phyloP scores from a whole-genome alignment of 805 yeast genomes.

The Sugiyamaella lignohabitans region DNA sequence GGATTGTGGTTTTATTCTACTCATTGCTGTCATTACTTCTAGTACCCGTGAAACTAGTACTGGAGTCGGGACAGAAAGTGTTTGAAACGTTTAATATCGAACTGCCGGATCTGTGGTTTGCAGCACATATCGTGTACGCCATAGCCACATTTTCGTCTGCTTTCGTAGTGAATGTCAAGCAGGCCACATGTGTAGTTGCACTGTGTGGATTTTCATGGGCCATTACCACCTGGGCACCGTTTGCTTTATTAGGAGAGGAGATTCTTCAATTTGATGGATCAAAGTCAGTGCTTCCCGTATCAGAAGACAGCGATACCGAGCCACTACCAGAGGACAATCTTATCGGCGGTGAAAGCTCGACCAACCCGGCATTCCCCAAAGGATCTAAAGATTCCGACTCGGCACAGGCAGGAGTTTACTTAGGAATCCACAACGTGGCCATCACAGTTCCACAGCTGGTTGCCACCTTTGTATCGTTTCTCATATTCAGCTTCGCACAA shows the following conservation, averaged over 20 bases:
- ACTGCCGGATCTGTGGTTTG: conserved; percentile 39
- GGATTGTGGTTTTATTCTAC: too few relatives aligned
- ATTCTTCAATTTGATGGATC: conserved; percentile 19
- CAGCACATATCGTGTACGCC: conserved; percentile 47
- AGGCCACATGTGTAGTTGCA: conserved; percentile 46
- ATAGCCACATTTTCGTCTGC: conserved; percentile 44
- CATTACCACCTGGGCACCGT: conserved; percentile 62
- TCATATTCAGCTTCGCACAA: conserved; percentile 25
- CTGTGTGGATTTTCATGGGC: conserved; percentile 63
- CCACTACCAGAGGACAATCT: conserved; percentile 27
- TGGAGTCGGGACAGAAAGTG: conserved; percentile 1
- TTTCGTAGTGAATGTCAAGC: conserved; percentile 36
- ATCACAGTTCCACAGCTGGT: conserved; percentile 36
- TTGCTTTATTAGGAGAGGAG: conserved; percentile 50
- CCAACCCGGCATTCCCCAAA: neutral
- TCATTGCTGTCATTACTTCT: conserved; percentile 1
- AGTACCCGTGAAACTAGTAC: neutral
- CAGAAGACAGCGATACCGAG: conserved; percentile 2
- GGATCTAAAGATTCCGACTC: neutral
- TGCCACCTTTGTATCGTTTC: conserved; percentile 34
- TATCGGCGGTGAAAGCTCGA: neutral
- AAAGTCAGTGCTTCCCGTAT: conserved; percentile 5
- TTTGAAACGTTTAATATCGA: conserved; percentile 1
- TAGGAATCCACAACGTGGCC: conserved; percentile 37
- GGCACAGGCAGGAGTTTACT: conserved; percentile 31